These are phyloP conservation scores for Limnomonas spitsbergensis DNA, from an alignment of 139 green algal species.

Conservation along the genomic window DNA sequence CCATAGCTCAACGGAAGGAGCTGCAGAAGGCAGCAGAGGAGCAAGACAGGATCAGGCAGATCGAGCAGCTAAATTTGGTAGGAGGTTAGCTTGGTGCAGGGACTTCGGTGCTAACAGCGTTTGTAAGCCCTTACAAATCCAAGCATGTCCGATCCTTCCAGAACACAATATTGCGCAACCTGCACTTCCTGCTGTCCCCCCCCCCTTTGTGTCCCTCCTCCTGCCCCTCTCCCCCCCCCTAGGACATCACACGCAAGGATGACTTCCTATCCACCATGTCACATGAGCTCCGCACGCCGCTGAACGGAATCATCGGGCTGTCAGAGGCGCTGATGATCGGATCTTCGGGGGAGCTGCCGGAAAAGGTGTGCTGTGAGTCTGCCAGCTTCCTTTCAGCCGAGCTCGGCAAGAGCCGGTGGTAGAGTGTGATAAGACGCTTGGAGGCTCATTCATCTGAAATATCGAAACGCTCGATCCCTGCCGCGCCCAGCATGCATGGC, in stretches of 20 bases:
- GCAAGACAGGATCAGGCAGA: slow-evolving; percentile 27
- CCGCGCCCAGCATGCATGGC: too few species aligned
- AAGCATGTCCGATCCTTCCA: slow-evolving; percentile 34
- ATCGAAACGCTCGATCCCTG: too few species aligned
- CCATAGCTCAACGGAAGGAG: slow-evolving; percentile 33
- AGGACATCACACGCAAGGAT: slow-evolving; percentile 36
- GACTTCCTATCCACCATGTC: slow-evolving; percentile 71
- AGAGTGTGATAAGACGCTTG: too few species aligned
- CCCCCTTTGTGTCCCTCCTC: background rate
- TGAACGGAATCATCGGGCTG: slow-evolving; percentile 79
- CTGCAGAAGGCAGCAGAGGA: slow-evolving; percentile 32
- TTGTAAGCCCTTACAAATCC: too few species aligned
- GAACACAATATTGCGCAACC: slow-evolving; percentile 26
- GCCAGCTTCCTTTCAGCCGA: too few species aligned
- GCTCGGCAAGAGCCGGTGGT: too few species aligned
- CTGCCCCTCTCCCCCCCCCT: background rate
- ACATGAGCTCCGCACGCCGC: slow-evolving; percentile 76
- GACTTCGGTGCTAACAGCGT: too few species aligned
- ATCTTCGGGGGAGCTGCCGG: background rate
- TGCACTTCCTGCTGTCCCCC: too few species aligned
- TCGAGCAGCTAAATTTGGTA: slow-evolving; percentile 34
- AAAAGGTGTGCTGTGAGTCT: slow-evolving; percentile 13
- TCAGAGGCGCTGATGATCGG: slow-evolving; percentile 32
- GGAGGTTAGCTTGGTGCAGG: too few species aligned
- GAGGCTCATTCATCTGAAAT: too few species aligned